Percentiles rank a stretch among this genome's conserved stretches.
phyloP scores from a whole-genome alignment of 768 basidiomycete genomes.

The Boletus coccyginus region DNA sequence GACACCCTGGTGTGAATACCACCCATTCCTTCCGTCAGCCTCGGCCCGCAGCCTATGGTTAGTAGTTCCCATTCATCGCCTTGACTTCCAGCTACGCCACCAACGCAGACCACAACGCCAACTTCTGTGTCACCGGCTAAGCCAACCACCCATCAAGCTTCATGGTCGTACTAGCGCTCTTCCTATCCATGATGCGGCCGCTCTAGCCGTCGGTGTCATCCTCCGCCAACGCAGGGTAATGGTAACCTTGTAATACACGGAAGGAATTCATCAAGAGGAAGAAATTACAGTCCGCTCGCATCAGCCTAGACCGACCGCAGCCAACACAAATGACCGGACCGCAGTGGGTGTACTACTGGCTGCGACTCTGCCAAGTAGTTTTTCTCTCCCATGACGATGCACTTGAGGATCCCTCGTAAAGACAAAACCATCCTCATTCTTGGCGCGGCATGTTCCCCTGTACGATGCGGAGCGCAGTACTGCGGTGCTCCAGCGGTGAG shows the following conservation, averaged over 20 bases:
- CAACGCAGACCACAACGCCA: constrained; percentile 4
- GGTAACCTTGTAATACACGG: not conserved
- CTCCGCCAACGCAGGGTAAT: constrained; percentile 15
- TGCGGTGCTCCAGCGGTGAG: constrained; percentile 1
- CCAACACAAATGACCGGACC: constrained; percentile 4
- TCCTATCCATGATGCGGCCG: constrained; percentile 17
- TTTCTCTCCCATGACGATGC: constrained; percentile 24
- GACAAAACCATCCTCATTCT: constrained; percentile 22
- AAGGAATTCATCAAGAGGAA: not conserved
- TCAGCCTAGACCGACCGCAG: not conserved
- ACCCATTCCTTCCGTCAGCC: constrained; percentile 10
- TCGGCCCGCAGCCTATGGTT: not conserved
- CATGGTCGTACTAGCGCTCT: constrained; percentile 18
- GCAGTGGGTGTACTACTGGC: constrained; percentile 25
- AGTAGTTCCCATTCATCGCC: not conserved
- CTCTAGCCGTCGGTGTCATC: constrained; percentile 18
- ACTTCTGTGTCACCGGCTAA: not conserved
- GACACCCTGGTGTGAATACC: not conserved
- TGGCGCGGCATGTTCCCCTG: constrained; percentile 15
- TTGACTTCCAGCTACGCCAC: constrained; percentile 12
- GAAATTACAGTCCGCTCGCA: not conserved
- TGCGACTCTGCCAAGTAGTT: constrained; percentile 23
- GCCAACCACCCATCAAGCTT: constrained; percentile 6
- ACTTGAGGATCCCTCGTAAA: constrained; percentile 16
- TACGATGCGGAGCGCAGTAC: constrained; percentile 5